phyloP scores from a whole-genome alignment of 768 basidiomycete genomes.

The Termitomyces sp. region DNA sequence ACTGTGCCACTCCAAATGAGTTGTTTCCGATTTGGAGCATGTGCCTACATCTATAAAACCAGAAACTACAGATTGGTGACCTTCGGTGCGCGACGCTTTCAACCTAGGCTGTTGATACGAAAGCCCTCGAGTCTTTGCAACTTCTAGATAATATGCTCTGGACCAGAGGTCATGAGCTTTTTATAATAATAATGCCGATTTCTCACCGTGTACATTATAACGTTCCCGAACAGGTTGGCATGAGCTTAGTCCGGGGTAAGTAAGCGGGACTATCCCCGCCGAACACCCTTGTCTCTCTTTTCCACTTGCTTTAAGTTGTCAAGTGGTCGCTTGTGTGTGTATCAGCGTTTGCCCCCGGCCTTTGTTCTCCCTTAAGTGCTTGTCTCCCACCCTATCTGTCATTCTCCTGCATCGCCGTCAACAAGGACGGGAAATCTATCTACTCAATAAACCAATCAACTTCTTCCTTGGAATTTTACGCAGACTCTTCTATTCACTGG shows the following conservation, averaged over 20 bases:
- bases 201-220: neutral
- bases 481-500: neutral
- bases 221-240: neutral
- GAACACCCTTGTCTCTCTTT: neutral
- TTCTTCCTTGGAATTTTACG: neutral
- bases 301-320: neutral
- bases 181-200: neutral
- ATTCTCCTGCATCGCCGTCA: neutral
- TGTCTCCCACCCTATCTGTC: conserved; percentile 5
- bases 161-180: neutral
- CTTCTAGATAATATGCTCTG: too few species aligned
- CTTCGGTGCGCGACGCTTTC: neutral
- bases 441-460: neutral
- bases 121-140: neutral
- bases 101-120: neutral
- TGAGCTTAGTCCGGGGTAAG: conserved; percentile 5
- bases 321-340: neutral
- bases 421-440: neutral
- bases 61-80: neutral
- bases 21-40: neutral
- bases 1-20: neutral
- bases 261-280: conserved; percentile 14
- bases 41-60: neutral
- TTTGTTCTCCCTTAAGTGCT: neutral
- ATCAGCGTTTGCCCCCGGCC: neutral